Base-by-base conservation (phyloP, 805 yeast genomes). In the Candida vartiovaarae region DNA sequence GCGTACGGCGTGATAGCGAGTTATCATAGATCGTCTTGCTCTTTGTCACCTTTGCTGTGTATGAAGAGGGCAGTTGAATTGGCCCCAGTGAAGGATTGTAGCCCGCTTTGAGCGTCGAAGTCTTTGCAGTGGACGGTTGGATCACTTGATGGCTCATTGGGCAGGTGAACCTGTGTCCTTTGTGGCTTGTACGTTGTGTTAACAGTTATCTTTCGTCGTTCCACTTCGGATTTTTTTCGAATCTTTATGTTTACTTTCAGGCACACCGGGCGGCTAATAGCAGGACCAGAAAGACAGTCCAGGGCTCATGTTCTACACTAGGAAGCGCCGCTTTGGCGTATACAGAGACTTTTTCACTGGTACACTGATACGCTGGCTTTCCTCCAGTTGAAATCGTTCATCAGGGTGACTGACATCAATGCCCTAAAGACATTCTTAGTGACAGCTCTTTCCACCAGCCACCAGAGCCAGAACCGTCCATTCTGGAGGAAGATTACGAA, bases 1-100 rank as follows among this genome's bases (percentile, higher is more conserved):
- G 75, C 15, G 77, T 70, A 45, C 82, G 74, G 51, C 90, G 74
- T 46, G 76, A 78, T 36, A 80, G 66, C 51, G 81, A 84, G 51
- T 78, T 75, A 56, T 87, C 95, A 53, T 82, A 86, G 27, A 84
- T 78, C 6, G 52, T 51, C 34, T 41, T 46, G 6, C 45, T 46
- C 40, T 40, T 49, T 4, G 50, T 23, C 2, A 38, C 40, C 33
- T 50, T 51, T 23, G 38, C 44, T 34, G 54, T 57, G 36, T 50
- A 54, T 6, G 58, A 46, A 10, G 55, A 41, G 6, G 62, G 62
- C 1, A 57, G 49, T 34, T 58, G 61, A 20, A 58, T 52, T 3
- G 62, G 62, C 6, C 62, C 62, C 24, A 59, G 36, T 0, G 57
- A 52, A 1, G 62, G 61, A 29, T 59, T 57, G 37, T 59, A 59